These are phyloP conservation scores for Microstegium vimineum DNA, from an alignment of 176 grass and related monocot species.

Conservation along the genomic window DNA sequence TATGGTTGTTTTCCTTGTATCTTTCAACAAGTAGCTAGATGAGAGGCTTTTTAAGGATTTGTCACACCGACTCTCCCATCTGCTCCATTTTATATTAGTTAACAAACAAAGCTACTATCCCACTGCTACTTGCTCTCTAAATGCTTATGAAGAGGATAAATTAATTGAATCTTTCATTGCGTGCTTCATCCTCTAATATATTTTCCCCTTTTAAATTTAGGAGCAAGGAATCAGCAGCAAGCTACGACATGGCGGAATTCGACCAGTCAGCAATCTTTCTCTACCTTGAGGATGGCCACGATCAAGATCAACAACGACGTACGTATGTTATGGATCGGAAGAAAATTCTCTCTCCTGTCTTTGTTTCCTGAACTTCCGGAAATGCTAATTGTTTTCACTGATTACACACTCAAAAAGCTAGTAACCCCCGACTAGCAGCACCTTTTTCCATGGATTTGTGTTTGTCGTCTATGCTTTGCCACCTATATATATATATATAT, in stretches of 20 bases:
- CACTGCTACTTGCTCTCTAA: constrained; percentile 30
- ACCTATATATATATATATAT: background rate
- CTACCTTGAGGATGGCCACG: background rate
- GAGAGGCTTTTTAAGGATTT: constrained; percentile 28
- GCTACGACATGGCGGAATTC: constrained; percentile 35
- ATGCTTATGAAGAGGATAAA: background rate
- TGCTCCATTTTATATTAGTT: constrained; percentile 11
- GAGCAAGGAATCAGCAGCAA: constrained; percentile 51
- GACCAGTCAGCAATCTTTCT: background rate
- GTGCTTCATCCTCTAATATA: background rate
- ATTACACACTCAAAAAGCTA: background rate
- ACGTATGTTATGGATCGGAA: background rate
- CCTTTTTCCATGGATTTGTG: background rate
- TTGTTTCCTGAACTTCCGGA: background rate
- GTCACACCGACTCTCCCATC: constrained; percentile 50
- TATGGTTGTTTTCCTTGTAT: constrained; percentile 44
- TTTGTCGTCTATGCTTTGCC: background rate
- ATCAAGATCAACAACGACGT: background rate
- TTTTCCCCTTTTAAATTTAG: constrained; percentile 25
- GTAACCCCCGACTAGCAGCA: background rate
- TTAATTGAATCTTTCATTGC: constrained; percentile 23
- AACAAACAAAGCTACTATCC: constrained; percentile 21
- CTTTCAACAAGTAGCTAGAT: constrained; percentile 51
- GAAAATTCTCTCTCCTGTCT: background rate
- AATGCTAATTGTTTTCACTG: background rate